Evolutionary conservation across 257 asterid species (phyloP).

Genomic region (Nicotiana tabacum): DNA sequence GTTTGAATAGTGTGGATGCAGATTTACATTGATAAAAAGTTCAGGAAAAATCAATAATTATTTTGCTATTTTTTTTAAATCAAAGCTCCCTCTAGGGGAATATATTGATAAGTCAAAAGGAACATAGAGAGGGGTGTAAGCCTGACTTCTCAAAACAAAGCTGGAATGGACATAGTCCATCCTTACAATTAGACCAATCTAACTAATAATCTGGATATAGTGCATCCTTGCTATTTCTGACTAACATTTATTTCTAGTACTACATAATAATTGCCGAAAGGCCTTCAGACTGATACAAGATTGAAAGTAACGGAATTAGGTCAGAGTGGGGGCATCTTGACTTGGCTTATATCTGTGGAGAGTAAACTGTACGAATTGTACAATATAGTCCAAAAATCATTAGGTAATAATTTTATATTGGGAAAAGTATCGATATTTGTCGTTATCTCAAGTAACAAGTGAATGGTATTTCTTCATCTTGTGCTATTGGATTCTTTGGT

Average conservation of each 20-base stretch:
- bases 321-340: conserved; percentile 7
- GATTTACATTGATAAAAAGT: not conserved
- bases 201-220: no score
- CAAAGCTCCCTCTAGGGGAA: no score
- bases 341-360: not conserved
- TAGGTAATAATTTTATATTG: not conserved
- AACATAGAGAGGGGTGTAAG: no score
- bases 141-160: no score
- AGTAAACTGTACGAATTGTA: conserved; percentile 10
- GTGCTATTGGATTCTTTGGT: conserved; percentile 11
- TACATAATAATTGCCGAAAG: not conserved
- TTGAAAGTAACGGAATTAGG: not conserved
- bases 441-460: conserved; percentile 6
- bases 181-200: no score
- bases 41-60: not conserved
- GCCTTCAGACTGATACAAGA: not conserved
- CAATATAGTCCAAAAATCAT: conserved; percentile 7
- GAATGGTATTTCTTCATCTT: conserved; percentile 10
- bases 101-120: no score
- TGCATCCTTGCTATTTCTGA: not conserved
- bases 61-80: no score
- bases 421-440: not conserved
- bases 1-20: not conserved
- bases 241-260: not conserved
- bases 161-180: no score